Percentiles rank a stretch among this genome's conserved stretches.
Evolutionary conservation across 129 eudicot species (phyloP).

Genomic region (Artemisia tridentata): DNA sequence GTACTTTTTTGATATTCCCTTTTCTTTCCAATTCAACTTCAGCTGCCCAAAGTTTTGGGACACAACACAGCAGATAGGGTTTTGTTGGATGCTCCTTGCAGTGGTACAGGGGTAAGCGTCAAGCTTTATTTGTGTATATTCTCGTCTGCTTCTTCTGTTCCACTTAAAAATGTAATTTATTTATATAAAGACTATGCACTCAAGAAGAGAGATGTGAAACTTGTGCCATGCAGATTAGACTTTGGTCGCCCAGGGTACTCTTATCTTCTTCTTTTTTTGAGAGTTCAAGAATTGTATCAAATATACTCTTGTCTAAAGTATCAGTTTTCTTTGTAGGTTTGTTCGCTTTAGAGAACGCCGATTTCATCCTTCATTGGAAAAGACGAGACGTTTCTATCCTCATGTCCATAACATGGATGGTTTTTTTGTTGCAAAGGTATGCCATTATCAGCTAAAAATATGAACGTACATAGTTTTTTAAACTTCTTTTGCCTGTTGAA

Average conservation of each 20-base stretch:
- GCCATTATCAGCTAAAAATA: neutral
- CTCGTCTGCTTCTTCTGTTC: neutral
- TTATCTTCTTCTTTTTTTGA: neutral
- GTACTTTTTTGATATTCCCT: neutral
- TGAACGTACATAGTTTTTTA: neutral
- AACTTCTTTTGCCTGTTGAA: neutral
- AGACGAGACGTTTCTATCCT: conserved; percentile 84
- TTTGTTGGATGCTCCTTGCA: conserved; percentile 98
- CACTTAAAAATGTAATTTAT: conserved; percentile 65
- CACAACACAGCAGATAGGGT: conserved; percentile 75
- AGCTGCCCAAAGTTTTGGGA: conserved; percentile 93
- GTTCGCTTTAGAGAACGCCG: conserved; percentile 64
- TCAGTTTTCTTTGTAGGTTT: conserved; percentile 45
- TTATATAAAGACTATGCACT: conserved; percentile 72
- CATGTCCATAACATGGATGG: conserved; percentile 96
- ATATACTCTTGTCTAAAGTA: neutral
- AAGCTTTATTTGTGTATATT: conserved; percentile 3
- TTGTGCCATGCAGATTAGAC: conserved; percentile 89
- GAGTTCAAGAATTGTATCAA: neutral
- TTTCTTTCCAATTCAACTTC: conserved; percentile 13
- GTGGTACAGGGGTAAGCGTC: conserved; percentile 90
- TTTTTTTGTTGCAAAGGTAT: conserved; percentile 89
- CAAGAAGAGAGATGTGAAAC: conserved; percentile 91
- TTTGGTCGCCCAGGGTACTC: conserved; percentile 86
- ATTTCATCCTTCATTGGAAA: conserved; percentile 67